Conservation (phyloP, 257 asterid genomes). For the Primulina tabacum region DNA sequence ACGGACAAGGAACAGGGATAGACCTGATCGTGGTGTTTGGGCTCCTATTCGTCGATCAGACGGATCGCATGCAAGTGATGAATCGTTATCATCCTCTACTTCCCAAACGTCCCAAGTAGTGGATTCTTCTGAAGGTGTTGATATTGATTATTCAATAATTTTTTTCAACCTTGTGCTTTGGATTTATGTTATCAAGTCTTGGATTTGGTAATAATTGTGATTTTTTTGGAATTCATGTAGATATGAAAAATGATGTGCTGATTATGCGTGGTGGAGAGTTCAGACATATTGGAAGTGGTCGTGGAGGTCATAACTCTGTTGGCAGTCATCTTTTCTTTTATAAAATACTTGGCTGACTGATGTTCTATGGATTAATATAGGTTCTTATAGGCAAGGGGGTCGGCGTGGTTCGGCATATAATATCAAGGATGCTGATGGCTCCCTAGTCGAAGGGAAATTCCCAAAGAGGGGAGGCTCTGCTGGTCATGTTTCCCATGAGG, state of each 20-base stretch:
- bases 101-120: constrained; percentile 52
- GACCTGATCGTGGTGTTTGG: constrained; percentile 97
- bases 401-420: constrained; percentile 61
- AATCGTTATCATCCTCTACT: constrained; percentile 56
- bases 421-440: constrained; percentile 57
- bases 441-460: constrained; percentile 61
- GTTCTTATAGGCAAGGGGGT: constrained; percentile 63
- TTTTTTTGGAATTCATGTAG: constrained; percentile 51
- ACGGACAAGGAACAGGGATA: constrained; percentile 67
- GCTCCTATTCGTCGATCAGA: constrained; percentile 78
- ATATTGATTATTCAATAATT: not conserved
- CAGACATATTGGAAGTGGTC: constrained; percentile 43
- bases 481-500: constrained; percentile 66
- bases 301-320: constrained; percentile 19
- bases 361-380: constrained; percentile 37
- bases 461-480: constrained; percentile 65
- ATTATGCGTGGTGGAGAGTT: constrained; percentile 3
- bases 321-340: constrained; percentile 32
- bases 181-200: constrained; percentile 11
- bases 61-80: constrained; percentile 66
- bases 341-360: constrained; percentile 15
- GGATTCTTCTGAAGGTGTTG: constrained; percentile 65
- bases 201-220: not conserved
- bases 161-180: constrained; percentile 2
- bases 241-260: constrained; percentile 40